phyloP scores from a whole-genome alignment of 805 yeast species.

The Spathaspora girioi region DNA sequence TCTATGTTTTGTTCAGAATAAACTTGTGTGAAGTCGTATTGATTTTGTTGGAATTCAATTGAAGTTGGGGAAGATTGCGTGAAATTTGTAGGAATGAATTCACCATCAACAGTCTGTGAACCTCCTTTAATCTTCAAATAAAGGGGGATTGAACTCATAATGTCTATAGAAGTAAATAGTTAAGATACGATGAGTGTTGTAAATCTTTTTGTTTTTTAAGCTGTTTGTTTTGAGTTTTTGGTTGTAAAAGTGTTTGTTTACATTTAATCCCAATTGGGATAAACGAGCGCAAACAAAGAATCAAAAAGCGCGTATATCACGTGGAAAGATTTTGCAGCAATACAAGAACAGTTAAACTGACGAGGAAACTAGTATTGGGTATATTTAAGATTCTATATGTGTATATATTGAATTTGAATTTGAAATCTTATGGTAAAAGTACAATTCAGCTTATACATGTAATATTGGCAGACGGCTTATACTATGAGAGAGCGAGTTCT shows the following conservation, averaged over 20 bases:
- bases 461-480: too few relatives aligned
- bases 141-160: conserved; percentile 16
- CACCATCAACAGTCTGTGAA: neutral
- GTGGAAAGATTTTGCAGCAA: too few relatives aligned
- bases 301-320: neutral
- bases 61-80: conserved; percentile 9
- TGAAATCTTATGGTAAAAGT: too few relatives aligned
- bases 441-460: too few relatives aligned
- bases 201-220: neutral
- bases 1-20: conserved; percentile 5
- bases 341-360: too few relatives aligned
- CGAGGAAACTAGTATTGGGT: too few relatives aligned
- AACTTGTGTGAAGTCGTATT: conserved; percentile 20
- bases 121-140: conserved; percentile 22
- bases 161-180: neutral
- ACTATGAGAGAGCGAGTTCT: too few relatives aligned
- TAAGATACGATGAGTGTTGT: neutral
- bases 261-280: conserved; percentile 4
- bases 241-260: conserved; percentile 3
- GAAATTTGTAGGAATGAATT: conserved; percentile 8
- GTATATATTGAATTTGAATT: too few relatives aligned
- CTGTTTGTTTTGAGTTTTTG: neutral
- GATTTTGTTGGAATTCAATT: conserved; percentile 16
- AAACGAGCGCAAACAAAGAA: neutral
- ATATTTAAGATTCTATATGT: too few relatives aligned